Percentiles rank a stretch among this genome's conserved stretches.
These are phyloP conservation scores for Chlorella variabilis DNA, from an alignment of 163 green algal species.

Conservation along the genomic window DNA sequence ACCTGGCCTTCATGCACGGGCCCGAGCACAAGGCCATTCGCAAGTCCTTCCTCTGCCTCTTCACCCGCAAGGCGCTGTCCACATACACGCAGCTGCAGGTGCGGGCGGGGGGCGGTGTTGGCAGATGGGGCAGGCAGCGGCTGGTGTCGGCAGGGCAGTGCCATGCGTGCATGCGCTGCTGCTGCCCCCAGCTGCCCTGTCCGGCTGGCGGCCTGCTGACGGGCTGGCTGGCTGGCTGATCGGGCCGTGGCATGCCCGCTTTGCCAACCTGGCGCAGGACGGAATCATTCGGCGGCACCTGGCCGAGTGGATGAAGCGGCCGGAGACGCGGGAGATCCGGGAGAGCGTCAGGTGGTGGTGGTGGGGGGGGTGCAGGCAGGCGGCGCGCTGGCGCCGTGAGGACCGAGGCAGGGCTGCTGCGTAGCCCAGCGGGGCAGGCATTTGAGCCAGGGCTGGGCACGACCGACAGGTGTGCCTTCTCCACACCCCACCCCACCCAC, in stretches of 20 bases:
- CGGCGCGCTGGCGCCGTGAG: not conserved
- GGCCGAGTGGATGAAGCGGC: slow-evolving; percentile 45
- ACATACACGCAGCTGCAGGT: slow-evolving; percentile 77
- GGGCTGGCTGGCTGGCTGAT: not conserved
- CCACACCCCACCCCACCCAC: too few species aligned
- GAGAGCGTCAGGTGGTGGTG: slow-evolving; percentile 63
- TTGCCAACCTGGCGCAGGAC: slow-evolving; percentile 79
- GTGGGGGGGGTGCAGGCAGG: not conserved
- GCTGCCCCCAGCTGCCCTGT: too few species aligned
- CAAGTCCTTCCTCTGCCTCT: slow-evolving; percentile 88
- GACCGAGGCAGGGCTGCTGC: not conserved
- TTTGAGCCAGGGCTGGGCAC: too few species aligned
- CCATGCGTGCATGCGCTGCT: too few species aligned
- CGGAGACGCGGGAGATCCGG: slow-evolving; percentile 68
- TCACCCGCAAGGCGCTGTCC: slow-evolving; percentile 84
- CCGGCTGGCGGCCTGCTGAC: too few species aligned
- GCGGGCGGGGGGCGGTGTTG: too few species aligned
- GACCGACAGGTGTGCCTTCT: not conserved
- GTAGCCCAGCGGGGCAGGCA: too few species aligned
- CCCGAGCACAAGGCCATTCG: slow-evolving; percentile 63
- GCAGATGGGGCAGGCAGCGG: too few species aligned
- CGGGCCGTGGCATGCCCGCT: too few species aligned
- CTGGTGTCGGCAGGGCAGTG: too few species aligned
- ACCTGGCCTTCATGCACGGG: slow-evolving; percentile 89
- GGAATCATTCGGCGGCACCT: slow-evolving; percentile 71